A percentile compares a stretch with the other conserved stretches of the same genome.
Evolutionary conservation across 139 green algal species (phyloP).

Genomic region (Zygnema cylindricum): DNA sequence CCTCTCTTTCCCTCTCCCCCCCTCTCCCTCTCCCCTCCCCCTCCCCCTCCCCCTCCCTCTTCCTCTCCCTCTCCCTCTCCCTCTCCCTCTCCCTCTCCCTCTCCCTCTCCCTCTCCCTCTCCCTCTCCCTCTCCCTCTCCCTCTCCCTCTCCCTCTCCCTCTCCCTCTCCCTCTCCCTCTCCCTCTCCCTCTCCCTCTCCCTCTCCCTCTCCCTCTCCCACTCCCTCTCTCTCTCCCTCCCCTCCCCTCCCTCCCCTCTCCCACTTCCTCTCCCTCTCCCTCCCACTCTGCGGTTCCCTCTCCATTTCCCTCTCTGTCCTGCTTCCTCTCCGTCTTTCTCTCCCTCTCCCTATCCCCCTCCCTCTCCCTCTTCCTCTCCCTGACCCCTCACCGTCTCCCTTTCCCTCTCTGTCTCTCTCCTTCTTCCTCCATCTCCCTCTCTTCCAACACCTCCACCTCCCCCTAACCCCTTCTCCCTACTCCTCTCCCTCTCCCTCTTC

Average conservation of each 20-base stretch:
- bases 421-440: too few species aligned
- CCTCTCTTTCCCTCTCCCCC: background rate
- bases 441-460: too few species aligned
- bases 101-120: background rate
- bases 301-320: conserved; percentile 22
- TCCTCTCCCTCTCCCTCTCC: background rate
- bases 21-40: background rate
- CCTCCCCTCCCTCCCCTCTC: conserved; percentile 12
- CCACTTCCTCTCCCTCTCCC: too few species aligned
- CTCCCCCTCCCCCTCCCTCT: background rate
- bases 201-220: background rate
- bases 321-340: too few species aligned
- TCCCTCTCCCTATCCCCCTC: too few species aligned
- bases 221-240: background rate
- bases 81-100: background rate
- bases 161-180: conserved; percentile 19
- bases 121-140: background rate
- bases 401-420: too few species aligned
- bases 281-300: too few species aligned
- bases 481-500: too few species aligned
- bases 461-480: too few species aligned
- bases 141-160: background rate
- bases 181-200: background rate
- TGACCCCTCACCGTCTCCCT: too few species aligned
- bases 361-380: too few species aligned